A percentile compares a stretch with the other conserved stretches of the same genome.
Evolutionary conservation across 108 stramenopile species (phyloP).

Genomic region (Schizochytrium sp.): DNA sequence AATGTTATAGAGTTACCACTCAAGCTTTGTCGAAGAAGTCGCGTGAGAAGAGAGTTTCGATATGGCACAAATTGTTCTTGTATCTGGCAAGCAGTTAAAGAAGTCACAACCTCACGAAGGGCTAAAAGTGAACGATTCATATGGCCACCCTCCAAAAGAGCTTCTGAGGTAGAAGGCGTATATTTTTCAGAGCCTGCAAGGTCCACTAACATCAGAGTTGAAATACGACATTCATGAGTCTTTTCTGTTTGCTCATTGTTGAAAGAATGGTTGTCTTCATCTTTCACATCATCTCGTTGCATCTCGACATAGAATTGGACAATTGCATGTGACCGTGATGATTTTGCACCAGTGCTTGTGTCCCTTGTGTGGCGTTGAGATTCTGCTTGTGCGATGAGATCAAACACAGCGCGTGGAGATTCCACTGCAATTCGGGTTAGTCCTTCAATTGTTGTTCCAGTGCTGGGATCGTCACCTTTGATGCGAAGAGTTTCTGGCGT

Average conservation of each 20-base stretch:
- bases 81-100: not conserved
- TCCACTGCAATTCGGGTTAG: not conserved
- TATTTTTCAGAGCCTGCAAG: not conserved
- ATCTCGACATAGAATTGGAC: not conserved
- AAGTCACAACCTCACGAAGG: not conserved
- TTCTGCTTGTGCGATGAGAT: not conserved
- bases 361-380: not conserved
- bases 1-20: not conserved
- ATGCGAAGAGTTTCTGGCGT: not conserved
- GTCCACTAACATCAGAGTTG: not conserved
- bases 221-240: not conserved
- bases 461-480: not conserved
- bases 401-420: not conserved
- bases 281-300: too few species aligned
- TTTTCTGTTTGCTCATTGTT: not conserved
- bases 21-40: not conserved
- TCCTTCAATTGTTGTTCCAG: not conserved
- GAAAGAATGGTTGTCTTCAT: too few species aligned
- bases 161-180: not conserved
- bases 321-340: not conserved
- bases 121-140: slow-evolving; percentile 4
- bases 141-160: not conserved
- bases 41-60: not conserved
- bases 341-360: not conserved
- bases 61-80: not conserved